Percentiles rank a stretch among this genome's conserved stretches.
Conservation (phyloP, 805 yeast species). For the Hanseniaspora lindneri region DNA sequence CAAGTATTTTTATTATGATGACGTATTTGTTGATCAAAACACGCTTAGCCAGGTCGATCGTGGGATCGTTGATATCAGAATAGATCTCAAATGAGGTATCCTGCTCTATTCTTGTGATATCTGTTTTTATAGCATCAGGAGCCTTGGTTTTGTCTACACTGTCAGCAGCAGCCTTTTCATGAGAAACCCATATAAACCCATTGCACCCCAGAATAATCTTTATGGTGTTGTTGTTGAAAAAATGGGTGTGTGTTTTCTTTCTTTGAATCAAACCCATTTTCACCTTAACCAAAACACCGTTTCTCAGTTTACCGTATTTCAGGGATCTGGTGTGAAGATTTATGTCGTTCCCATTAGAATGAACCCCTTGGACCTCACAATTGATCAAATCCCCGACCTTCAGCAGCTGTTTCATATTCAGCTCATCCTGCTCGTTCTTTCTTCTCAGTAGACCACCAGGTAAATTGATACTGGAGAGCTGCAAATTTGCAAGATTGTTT, state of each 20-base stretch:
- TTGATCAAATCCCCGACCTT: conserved; percentile 93
- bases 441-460: conserved; percentile 96
- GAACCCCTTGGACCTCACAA: conserved; percentile 88
- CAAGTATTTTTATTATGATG: conserved; percentile 70
- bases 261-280: conserved; percentile 76
- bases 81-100: conserved; percentile 93
- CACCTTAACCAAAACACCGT: conserved; percentile 71
- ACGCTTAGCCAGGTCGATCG: conserved; percentile 49
- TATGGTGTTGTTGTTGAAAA: conserved; percentile 77
- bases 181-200: conserved; percentile 86
- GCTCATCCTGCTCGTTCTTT: conserved; percentile 87
- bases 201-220: conserved; percentile 86
- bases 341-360: conserved; percentile 82
- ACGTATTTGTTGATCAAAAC: conserved; percentile 73
- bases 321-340: conserved; percentile 84
- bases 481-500: conserved; percentile 80
- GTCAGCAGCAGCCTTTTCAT: conserved; percentile 37
- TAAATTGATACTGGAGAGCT: conserved; percentile 89
- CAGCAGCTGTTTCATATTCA: conserved; percentile 85
- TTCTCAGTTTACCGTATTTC: conserved; percentile 87
- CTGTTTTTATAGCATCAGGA: conserved; percentile 17
- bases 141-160: conserved; percentile 24
- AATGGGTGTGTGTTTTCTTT: conserved; percentile 76
- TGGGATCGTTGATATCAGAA: conserved; percentile 68
- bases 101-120: conserved; percentile 74